phyloP scores from a whole-genome alignment of 73 alveolate species.

The Tetrahymena borealis region DNA sequence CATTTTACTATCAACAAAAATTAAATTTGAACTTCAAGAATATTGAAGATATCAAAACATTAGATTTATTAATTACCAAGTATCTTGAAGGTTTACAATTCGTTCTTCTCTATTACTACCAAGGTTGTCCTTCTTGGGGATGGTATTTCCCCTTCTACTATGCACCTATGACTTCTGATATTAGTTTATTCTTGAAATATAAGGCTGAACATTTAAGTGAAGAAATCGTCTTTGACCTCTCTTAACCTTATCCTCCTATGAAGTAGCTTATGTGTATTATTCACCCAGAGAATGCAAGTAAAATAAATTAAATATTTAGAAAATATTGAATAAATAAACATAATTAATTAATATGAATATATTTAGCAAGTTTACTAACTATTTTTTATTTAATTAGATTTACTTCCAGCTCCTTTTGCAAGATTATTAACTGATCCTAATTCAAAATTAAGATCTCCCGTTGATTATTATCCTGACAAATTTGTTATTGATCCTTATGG shows the following conservation, averaged over 20 bases:
- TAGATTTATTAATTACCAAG: constrained; percentile 51
- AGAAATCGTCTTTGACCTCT: not conserved
- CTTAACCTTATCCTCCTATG: constrained; percentile 40
- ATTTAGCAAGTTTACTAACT: not conserved
- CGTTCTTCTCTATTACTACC: constrained; percentile 85
- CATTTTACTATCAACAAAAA: constrained; percentile 66
- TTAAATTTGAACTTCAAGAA: constrained; percentile 63
- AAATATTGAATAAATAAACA: not conserved
- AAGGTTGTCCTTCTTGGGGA: constrained; percentile 57
- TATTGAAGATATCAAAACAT: constrained; percentile 52
- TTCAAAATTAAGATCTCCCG: constrained; percentile 21
- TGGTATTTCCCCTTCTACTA: constrained; percentile 36
- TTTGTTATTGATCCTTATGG: constrained; percentile 39
- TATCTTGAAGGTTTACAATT: constrained; percentile 93
- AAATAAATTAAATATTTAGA: not conserved
- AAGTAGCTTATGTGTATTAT: constrained; percentile 22
- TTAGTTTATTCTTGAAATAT: not conserved
- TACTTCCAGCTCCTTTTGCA: constrained; percentile 22
- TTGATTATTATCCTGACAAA: constrained; percentile 29
- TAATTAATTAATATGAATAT: too few species aligned
- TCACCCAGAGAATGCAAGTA: constrained; percentile 25
- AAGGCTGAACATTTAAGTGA: not conserved
- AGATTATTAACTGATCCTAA: constrained; percentile 7
- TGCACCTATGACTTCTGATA: constrained; percentile 36
- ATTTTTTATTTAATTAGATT: not conserved